These are phyloP conservation scores for Aspergillus spinulosporus DNA, from an alignment of 2,329 filamentous ascomycete species.

Conservation along the genomic window DNA sequence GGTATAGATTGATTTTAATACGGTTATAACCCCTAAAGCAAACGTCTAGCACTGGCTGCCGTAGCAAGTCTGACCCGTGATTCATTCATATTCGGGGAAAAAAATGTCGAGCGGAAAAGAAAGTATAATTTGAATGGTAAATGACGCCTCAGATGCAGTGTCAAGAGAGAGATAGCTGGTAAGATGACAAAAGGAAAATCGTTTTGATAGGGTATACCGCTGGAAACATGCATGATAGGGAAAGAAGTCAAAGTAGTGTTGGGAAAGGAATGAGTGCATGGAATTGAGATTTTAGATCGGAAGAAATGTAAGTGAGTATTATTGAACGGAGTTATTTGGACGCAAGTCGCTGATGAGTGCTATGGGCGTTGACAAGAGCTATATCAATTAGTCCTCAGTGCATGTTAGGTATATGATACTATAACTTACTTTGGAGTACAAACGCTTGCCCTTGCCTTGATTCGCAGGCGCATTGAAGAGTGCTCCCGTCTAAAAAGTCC, in stretches of 20 bases:
- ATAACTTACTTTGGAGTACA: conserved; percentile 51
- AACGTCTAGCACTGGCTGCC: background rate
- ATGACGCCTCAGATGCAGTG: conserved; percentile 6
- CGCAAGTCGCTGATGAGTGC: conserved; percentile 30
- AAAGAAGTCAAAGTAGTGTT: conserved; percentile 10
- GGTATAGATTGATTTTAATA: background rate
- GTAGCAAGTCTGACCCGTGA: conserved; percentile 9
- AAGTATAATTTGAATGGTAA: conserved; percentile 14
- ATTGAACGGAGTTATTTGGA: conserved; percentile 14
- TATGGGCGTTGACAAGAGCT: conserved; percentile 48
- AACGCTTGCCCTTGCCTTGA: conserved; percentile 55
- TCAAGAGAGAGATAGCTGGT: conserved; percentile 21
- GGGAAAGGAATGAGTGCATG: conserved; percentile 3
- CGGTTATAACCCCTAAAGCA: background rate
- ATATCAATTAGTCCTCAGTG: conserved; percentile 16
- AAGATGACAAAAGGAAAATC: conserved; percentile 23
- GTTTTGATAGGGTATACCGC: conserved; percentile 35
- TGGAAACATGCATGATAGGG: conserved; percentile 28
- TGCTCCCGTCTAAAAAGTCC: conserved; percentile 62
- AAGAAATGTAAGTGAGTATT: conserved; percentile 15
- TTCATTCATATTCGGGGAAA: background rate
- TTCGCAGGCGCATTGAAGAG: conserved; percentile 64
- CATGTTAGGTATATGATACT: background rate
- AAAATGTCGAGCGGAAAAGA: conserved; percentile 1
- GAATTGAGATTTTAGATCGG: conserved; percentile 6